Conservation (phyloP, 75 land plant genomes). For the Picea glauca region DNA sequence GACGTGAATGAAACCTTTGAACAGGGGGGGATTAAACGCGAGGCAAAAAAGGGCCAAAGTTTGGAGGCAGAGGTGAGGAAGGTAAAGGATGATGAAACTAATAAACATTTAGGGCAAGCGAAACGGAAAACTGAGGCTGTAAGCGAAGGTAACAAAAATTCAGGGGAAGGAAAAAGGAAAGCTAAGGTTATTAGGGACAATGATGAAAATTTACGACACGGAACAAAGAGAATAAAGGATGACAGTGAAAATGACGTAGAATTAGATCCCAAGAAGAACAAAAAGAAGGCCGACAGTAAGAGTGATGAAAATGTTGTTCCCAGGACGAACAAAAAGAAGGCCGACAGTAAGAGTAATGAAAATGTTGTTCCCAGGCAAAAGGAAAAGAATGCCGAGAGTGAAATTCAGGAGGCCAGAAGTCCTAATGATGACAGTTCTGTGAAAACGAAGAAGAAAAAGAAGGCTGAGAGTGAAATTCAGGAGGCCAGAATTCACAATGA, state of each 20-base stretch:
- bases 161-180: not conserved
- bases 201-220: not conserved
- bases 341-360: not conserved
- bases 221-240: not conserved
- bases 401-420: not conserved
- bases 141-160: not conserved
- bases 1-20: not conserved
- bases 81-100: not conserved
- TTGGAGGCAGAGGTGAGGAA: not conserved
- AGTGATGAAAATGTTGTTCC: too few relatives aligned
- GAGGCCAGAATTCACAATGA: not conserved
- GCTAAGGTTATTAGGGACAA: not conserved
- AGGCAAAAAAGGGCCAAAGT: not conserved
- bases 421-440: not conserved
- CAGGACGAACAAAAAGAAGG: too few relatives aligned
- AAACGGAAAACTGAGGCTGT: not conserved
- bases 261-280: not conserved
- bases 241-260: not conserved
- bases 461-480: not conserved
- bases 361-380: slow-evolving; percentile 10
- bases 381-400: slow-evolving; percentile 15
- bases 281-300: not conserved
- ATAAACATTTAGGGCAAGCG: not conserved
- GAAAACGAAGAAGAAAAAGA: too few relatives aligned
- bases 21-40: not conserved